phyloP scores from a whole-genome alignment of 2,329 filamentous ascomycete species.

The Blastomyces silverae region DNA sequence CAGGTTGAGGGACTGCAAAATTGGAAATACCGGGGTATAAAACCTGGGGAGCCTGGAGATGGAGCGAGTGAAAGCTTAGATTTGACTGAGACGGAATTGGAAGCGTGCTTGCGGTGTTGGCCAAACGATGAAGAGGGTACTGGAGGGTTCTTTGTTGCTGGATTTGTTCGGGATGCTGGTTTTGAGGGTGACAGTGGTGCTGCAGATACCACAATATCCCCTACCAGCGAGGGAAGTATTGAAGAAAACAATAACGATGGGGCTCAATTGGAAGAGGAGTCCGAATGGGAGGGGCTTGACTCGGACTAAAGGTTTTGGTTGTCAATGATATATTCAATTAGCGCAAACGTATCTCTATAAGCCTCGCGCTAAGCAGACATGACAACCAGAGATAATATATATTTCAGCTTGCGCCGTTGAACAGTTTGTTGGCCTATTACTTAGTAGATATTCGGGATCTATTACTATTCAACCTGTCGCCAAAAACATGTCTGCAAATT shows the following conservation, averaged over 20 bases:
- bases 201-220: conserved; percentile 11
- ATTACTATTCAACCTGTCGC: too few relatives aligned
- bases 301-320: conserved; percentile 28
- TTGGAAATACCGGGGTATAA: conserved; percentile 64
- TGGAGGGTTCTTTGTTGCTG: conserved; percentile 95
- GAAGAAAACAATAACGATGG: not conserved
- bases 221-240: not conserved
- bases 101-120: conserved; percentile 74
- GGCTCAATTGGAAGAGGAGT: conserved; percentile 25
- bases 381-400: not conserved
- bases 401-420: not conserved
- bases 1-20: conserved; percentile 69
- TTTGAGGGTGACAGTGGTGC: conserved; percentile 21
- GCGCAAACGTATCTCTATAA: not conserved
- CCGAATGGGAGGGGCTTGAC: conserved; percentile 42
- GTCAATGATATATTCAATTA: too few relatives aligned
- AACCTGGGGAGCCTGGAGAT: conserved; percentile 33
- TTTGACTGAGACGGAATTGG: conserved; percentile 45
- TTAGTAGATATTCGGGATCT: not conserved
- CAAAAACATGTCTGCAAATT: not conserved
- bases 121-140: conserved; percentile 75
- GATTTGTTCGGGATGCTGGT: conserved; percentile 60
- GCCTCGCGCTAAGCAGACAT: not conserved
- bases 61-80: conserved; percentile 22
- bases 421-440: not conserved